Conservation (phyloP, 768 basidiomycete species). For the Mycena haematopus region DNA sequence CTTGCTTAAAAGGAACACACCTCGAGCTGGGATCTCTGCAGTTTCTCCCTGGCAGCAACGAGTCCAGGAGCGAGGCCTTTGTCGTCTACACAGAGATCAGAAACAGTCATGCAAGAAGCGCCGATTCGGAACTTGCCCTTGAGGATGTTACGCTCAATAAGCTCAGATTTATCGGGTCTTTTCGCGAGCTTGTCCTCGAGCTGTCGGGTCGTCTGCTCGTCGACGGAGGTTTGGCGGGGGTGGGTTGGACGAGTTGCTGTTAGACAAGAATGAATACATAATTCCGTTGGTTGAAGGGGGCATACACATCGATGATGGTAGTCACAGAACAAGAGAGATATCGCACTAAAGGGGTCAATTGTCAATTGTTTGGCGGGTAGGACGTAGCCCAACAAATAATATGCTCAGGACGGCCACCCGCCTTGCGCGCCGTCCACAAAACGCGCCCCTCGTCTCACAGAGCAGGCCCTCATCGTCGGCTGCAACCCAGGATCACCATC, state of each 20-base stretch:
- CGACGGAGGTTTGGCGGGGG: slow-evolving; percentile 31
- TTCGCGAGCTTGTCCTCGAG: slow-evolving; percentile 61
- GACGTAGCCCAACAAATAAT: neutral
- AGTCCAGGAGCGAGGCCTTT: slow-evolving; percentile 64
- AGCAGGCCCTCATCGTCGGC: slow-evolving; percentile 53
- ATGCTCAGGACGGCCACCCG: slow-evolving; percentile 28
- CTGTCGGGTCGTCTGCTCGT: slow-evolving; percentile 40
- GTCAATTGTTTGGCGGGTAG: neutral
- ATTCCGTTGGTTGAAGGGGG: neutral
- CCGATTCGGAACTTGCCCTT: slow-evolving; percentile 52
- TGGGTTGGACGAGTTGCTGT: slow-evolving; percentile 24
- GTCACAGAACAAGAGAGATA: slow-evolving; percentile 19
- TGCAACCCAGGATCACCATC: slow-evolving; percentile 47
- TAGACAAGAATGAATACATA: neutral
- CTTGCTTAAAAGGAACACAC: slow-evolving; percentile 38
- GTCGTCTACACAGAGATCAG: slow-evolving; percentile 52
- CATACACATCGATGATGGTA: slow-evolving; percentile 28
- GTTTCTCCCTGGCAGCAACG: slow-evolving; percentile 62
- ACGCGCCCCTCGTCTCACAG: slow-evolving; percentile 39
- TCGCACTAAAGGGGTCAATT: slow-evolving; percentile 15
- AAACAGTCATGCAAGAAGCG: neutral
- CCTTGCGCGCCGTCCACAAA: slow-evolving; percentile 42
- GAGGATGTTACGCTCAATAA: slow-evolving; percentile 74
- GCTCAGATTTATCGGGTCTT: slow-evolving; percentile 64
- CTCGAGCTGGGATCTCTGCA: slow-evolving; percentile 69